phyloP scores from a whole-genome alignment of 192 early-diverging fungal genomes.

The Nowakowskiella sp. region DNA sequence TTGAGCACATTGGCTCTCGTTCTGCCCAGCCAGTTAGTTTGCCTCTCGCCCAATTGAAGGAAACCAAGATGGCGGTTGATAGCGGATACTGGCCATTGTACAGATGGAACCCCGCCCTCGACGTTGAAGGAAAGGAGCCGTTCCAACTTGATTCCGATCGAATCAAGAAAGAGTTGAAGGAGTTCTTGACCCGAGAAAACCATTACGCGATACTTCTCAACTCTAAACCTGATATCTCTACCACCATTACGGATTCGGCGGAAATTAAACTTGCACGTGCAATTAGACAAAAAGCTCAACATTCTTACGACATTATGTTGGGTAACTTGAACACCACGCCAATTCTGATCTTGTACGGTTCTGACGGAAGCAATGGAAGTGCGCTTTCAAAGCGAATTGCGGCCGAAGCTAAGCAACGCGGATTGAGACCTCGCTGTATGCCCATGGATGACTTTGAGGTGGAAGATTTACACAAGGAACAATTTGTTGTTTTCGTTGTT shows the following conservation, averaged over 20 bases:
- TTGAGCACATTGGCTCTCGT: constrained; percentile 5
- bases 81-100: constrained; percentile 89
- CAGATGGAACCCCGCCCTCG: constrained; percentile 78
- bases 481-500: constrained; percentile 66
- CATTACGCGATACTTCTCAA: constrained; percentile 68
- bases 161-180: constrained; percentile 67
- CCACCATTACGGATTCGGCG: constrained; percentile 45
- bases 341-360: constrained; percentile 80
- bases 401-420: constrained; percentile 73
- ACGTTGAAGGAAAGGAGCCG: constrained; percentile 43
- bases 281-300: constrained; percentile 37
- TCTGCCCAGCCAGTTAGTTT: constrained; percentile 38
- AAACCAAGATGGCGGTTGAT: constrained; percentile 86
- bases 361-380: constrained; percentile 86
- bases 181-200: constrained; percentile 79
- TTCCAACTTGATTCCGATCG: constrained; percentile 71
- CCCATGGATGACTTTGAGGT: constrained; percentile 76
- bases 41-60: constrained; percentile 71
- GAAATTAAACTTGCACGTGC: constrained; percentile 48
- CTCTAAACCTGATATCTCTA: constrained; percentile 56
- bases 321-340: constrained; percentile 68
- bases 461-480: constrained; percentile 72
- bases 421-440: constrained; percentile 65
- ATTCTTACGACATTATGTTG: constrained; percentile 58
- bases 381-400: constrained; percentile 73